Conservation (phyloP, 2,329 filamentous ascomycete species). For the Paecilomyces sp. region DNA sequence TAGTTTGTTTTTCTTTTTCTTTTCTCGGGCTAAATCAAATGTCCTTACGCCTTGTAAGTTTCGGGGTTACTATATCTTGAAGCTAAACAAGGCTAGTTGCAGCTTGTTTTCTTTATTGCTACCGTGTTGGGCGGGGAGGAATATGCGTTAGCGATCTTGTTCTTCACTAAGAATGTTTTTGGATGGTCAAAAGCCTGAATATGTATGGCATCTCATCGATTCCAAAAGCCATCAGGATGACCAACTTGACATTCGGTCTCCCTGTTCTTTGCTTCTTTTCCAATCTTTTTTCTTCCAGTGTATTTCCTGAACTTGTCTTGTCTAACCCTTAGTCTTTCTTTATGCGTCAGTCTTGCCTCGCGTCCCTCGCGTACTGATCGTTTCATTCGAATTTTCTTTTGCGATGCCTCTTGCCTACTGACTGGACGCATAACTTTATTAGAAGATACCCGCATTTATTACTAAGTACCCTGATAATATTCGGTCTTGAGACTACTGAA, state of each 20-base stretch:
- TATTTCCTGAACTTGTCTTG: not conserved
- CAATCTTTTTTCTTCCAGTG: not conserved
- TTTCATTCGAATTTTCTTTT: not conserved
- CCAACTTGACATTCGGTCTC: not conserved
- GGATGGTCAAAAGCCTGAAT: not conserved
- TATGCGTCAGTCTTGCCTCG: not conserved
- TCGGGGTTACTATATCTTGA: not conserved
- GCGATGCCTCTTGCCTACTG: not conserved
- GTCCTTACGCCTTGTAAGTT: not conserved
- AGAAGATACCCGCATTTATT: not conserved
- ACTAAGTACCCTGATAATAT: not conserved
- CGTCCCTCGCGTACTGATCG: not conserved
- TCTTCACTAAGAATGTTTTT: not conserved
- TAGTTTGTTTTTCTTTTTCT: not conserved
- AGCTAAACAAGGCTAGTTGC: not conserved
- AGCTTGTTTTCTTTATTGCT: not conserved
- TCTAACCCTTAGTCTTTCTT: no score
- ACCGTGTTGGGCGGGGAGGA: not conserved
- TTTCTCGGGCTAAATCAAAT: not conserved
- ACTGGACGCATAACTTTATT: not conserved
- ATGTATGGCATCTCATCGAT: not conserved
- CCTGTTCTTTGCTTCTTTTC: not conserved
- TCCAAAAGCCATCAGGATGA: not conserved
- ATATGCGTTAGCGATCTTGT: not conserved
- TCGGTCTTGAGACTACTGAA: not conserved